These are phyloP conservation scores for Talaromyces sp. DNA, from an alignment of 2,329 filamentous ascomycete species.

Conservation along the genomic window DNA sequence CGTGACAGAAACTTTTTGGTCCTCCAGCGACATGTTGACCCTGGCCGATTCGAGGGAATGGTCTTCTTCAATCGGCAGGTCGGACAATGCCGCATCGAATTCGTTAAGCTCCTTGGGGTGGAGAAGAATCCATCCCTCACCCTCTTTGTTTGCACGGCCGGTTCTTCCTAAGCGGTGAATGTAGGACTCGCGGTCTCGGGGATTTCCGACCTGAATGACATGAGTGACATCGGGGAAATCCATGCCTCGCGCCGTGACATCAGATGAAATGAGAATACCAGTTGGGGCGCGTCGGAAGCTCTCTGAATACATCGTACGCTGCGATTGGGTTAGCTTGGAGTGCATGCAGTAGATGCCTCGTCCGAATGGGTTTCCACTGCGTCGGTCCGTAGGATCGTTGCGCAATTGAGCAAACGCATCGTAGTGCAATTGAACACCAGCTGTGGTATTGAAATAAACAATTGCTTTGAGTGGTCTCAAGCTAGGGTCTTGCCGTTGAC, in stretches of 20 bases:
- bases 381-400: constrained; percentile 25
- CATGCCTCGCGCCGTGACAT: constrained; percentile 77
- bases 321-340: constrained; percentile 65
- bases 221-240: constrained; percentile 78
- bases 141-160: constrained; percentile 60
- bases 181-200: constrained; percentile 63
- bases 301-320: constrained; percentile 66
- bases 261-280: constrained; percentile 69
- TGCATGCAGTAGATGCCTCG: constrained; percentile 61
- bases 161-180: constrained; percentile 75
- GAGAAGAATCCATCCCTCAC: constrained; percentile 58
- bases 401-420: constrained; percentile 53
- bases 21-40: constrained; percentile 30
- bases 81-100: constrained; percentile 48
- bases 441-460: constrained; percentile 79
- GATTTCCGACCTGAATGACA: constrained; percentile 67
- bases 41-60: constrained; percentile 37
- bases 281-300: constrained; percentile 61
- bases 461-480: constrained; percentile 86
- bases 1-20: constrained; percentile 13
- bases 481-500: constrained; percentile 33
- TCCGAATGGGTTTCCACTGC: constrained; percentile 25
- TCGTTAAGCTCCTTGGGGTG: constrained; percentile 45
- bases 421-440: constrained; percentile 61
- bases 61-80: constrained; percentile 50